Base-by-base conservation (phyloP, 129 eudicot species). In the Lonicera japonica region DNA sequence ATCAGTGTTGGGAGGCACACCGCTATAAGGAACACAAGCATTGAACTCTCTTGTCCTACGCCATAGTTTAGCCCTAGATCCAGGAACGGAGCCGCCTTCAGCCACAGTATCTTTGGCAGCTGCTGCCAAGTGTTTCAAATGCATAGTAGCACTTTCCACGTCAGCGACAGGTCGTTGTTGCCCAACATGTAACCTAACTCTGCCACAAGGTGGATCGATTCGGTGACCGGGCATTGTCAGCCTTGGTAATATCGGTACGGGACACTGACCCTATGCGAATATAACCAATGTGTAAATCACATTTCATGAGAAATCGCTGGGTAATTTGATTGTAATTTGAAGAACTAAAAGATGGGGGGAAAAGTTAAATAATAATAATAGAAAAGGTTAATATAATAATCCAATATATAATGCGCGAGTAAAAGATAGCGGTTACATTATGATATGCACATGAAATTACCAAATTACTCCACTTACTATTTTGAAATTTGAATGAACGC, bases 141-240 rank as follows among this genome's bases (percentile, higher is more conserved):
- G 95, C 96, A 87, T 77, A 56, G 83, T 77, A 66, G 98, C 81
- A 60, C 57, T 77, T 67, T 92, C 98, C 77, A 73, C 55, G 72
- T 92, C 91, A 47, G 88, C 72, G 63, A 85, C 48, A 20, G 68
- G 82, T 24, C 70, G 94, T 38, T 64, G 54, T 57, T 82, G 88
- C 36, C 64, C 71, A 61, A 56, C 50, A 18, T 72, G 82, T 56
- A 84, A 66, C 65, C 79, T 58, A 45, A 85, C 95, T 84, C 98
- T 87, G 69, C 98, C 98, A 72, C 98, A 92, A 45, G 98, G 98
- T 21, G 96, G 98, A 70, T 92, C 98, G 70, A 92, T 84, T 13
- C 88, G 95, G 74, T 92, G 98, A 58, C 98, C 98, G 50, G 98
- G 98, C 98, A 92, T 79, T 22, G 96, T 92, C 39, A 92, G 73